Evolutionary conservation across 176 grass and related monocot genomes (phyloP).

Genomic region (Oryza nivara): DNA sequence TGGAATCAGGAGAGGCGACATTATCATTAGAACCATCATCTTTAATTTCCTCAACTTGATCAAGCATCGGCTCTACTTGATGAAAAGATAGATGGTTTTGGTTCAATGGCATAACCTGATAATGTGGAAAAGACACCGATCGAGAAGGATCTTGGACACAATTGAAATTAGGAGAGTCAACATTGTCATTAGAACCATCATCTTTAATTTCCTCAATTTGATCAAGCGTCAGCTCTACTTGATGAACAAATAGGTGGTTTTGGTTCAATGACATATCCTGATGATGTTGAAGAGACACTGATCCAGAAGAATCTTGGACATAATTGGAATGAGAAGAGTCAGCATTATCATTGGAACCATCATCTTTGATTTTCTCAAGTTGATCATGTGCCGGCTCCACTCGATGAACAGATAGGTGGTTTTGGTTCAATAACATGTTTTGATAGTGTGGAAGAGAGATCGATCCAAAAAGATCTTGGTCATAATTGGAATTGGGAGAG

Average conservation of each 20-base stretch:
- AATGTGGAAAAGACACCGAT: too few relatives aligned
- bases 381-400: not conserved
- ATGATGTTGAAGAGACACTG: constrained; percentile 44
- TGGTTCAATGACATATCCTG: constrained; percentile 37
- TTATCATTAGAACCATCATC: too few relatives aligned
- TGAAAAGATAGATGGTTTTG: too few relatives aligned
- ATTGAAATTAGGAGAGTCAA: too few relatives aligned
- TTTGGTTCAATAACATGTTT: constrained; percentile 33
- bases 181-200: not conserved
- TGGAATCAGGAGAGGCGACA: too few relatives aligned
- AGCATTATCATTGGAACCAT: not conserved
- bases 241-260: constrained; percentile 46
- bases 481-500: too few relatives aligned
- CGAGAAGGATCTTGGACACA: too few relatives aligned
- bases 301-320: constrained; percentile 22
- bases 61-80: too few relatives aligned
- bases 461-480: constrained; percentile 17
- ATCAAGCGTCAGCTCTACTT: constrained; percentile 6
- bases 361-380: not conserved
- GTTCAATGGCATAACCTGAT: too few relatives aligned
- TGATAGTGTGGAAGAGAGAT: constrained; percentile 51
- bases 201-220: not conserved
- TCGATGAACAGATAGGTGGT: constrained; percentile 41
- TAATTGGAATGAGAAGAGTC: too few relatives aligned
- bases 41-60: too few relatives aligned